Base-by-base conservation (phyloP, 257 asterid genomes). In the Plantago ovata region DNA sequence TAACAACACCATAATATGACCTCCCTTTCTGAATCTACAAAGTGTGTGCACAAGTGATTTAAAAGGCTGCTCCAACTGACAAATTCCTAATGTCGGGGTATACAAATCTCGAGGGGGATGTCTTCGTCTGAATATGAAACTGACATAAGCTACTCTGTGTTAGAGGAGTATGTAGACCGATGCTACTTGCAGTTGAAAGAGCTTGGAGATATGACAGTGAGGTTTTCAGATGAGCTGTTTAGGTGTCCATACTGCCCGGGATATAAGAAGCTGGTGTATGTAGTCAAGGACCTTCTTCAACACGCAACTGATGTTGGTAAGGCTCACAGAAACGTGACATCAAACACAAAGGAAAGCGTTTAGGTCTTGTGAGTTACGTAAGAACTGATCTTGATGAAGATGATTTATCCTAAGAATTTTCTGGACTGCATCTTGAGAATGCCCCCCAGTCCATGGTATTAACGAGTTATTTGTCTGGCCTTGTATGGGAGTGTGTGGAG, bases 41-140 rank as follows among this genome's bases (percentile, higher is more conserved):
- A 92, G 97, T 0, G 98, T 85, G 76, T 92, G 98, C 39, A 92
- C 95, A 38, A 85, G 95, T 7, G 97, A 93, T 56, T 85, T 69
- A 28, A 92, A 87, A 65, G n/a, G 98, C 97, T 24, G 98, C 97
- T 45, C 98, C 97, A n/a, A 92, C 95, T 1, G 98, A 84, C 73
- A 89, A 63, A 72, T 92, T 88, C 68, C 98, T 84, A 43, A 89
- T 95, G 63, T 92, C 98, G 28, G 88, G 91, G 44, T n/a, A n/a
- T n/a, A n/a, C 72, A 60, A 67, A 33, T 54, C 61, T 38, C 43
- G 14, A 52, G 69, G 44, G 72, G 68, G 70, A 78, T 78, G 84
- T 66, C 81, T 57, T 79, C n/a, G n/a, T n/a, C n/a, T n/a, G n/a
- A n/a, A n/a, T n/a, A n/a, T n/a, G n/a, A n/a, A n/a, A n/a, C n/a